A percentile compares a stretch with the other conserved stretches of the same genome.
These are phyloP conservation scores for Podospora pseudocomata DNA, from an alignment of 495 filamentous ascomycete genomes.

Conservation along the genomic window DNA sequence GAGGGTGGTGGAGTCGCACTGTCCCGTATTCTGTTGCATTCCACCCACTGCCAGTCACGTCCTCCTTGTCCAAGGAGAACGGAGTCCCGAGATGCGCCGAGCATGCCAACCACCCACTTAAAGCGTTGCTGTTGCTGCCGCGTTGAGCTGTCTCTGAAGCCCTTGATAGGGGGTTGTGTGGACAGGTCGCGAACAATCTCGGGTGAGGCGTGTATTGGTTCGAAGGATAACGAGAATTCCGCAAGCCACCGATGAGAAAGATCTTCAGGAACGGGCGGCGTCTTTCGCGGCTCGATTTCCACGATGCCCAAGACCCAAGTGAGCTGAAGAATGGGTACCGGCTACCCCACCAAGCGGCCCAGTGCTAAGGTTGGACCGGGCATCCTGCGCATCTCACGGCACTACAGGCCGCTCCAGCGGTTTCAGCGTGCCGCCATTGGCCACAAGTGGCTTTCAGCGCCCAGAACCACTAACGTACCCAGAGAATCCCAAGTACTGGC, in stretches of 20 bases:
- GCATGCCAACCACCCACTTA: conserved; percentile 7
- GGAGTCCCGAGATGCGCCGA: conserved; percentile 7
- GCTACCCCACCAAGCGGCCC: conserved; percentile 1
- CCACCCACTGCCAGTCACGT: neutral
- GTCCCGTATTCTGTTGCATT: neutral
- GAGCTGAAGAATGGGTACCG: conserved; percentile 2
- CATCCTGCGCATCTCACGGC: conserved; percentile 2
- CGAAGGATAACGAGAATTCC: neutral
- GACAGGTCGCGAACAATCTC: neutral
- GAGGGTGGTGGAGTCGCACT: neutral
- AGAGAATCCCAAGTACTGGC: conserved; percentile 2
- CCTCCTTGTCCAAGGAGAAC: neutral
- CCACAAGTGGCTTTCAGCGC: neutral
- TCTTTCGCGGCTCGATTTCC: neutral
- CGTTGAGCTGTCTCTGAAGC: neutral
- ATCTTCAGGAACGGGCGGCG: conserved; percentile 6
- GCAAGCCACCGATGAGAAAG: neutral
- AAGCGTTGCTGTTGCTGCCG: no score
- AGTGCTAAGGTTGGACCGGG: conserved; percentile 8
- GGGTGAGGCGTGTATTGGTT: neutral
- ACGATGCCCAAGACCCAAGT: neutral
- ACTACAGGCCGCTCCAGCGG: neutral
- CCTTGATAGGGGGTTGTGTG: neutral
- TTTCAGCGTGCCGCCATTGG: conserved; percentile 6
- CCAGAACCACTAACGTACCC: conserved; percentile 3